Percentiles rank a stretch among this genome's conserved stretches.
phyloP scores from a whole-genome alignment of 2,329 filamentous ascomycete species.

The Septoria petroselini region DNA sequence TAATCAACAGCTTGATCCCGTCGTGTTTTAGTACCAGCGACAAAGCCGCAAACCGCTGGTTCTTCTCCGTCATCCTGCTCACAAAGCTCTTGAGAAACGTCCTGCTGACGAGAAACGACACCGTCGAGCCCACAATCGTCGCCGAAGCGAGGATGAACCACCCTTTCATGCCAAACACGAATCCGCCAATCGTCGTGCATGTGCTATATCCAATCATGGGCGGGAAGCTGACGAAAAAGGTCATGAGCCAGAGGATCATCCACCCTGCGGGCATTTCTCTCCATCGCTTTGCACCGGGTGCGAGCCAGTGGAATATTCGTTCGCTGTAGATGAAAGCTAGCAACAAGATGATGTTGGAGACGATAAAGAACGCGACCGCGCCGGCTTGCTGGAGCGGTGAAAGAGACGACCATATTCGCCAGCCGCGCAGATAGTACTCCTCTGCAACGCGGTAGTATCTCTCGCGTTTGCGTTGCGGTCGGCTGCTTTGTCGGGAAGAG shows the following conservation, averaged over 20 bases:
- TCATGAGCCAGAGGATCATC: conserved; percentile 70
- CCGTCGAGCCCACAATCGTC: conserved; percentile 73
- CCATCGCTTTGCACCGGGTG: conserved; percentile 73
- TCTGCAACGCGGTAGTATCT: conserved; percentile 43
- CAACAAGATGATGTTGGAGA: conserved; percentile 56
- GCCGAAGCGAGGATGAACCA: conserved; percentile 81
- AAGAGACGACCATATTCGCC: conserved; percentile 55
- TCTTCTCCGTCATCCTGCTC: conserved; percentile 71
- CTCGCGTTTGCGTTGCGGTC: conserved; percentile 38
- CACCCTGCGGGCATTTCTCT: conserved; percentile 68
- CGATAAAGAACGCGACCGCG: conserved; percentile 51
- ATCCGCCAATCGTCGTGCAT: conserved; percentile 66
- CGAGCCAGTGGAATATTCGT: conserved; percentile 71
- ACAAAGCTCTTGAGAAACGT: conserved; percentile 77
- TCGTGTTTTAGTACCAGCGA: conserved; percentile 85
- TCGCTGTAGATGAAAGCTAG: conserved; percentile 76
- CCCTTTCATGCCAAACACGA: conserved; percentile 70
- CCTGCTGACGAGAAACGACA: conserved; percentile 75
- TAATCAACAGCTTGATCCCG: conserved; percentile 80
- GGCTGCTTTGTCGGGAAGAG: conserved; percentile 27
- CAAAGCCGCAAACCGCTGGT: conserved; percentile 84
- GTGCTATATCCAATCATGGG: conserved; percentile 85
- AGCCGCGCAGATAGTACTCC: conserved; percentile 46
- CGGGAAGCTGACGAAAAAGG: conserved; percentile 77
- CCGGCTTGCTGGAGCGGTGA: conserved; percentile 61